A percentile compares a stretch with the other conserved stretches of the same genome.
These are phyloP conservation scores for Dianthus caryophyllus DNA, from an alignment of 148 eudicot species.

Conservation along the genomic window DNA sequence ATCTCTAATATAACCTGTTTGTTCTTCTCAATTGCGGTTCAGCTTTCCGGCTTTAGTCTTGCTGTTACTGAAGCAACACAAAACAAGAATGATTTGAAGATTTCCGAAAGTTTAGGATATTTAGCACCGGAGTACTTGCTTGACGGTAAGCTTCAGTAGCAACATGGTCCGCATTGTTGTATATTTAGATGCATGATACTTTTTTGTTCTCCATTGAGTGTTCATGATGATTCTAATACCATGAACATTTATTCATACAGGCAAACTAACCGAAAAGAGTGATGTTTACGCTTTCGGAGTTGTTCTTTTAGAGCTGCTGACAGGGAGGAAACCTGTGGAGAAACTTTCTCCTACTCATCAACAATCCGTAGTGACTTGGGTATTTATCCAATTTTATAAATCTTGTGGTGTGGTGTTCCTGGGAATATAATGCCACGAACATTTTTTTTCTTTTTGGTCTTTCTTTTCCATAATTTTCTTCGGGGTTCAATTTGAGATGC, in stretches of 20 bases:
- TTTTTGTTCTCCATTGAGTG: too few species aligned
- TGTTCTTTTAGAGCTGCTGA: constrained; percentile 66
- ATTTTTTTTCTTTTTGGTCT: background rate
- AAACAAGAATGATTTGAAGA: constrained; percentile 50
- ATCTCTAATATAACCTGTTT: constrained; percentile 4
- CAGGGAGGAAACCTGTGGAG: constrained; percentile 56
- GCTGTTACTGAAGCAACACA: constrained; percentile 52
- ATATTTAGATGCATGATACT: background rate
- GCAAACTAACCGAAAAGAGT: constrained; percentile 73
- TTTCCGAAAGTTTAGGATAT: constrained; percentile 61
- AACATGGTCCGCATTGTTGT: background rate
- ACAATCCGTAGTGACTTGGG: constrained; percentile 68
- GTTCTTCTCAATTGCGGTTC: constrained; percentile 18
- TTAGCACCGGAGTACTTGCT: constrained; percentile 79
- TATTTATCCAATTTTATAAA: constrained; percentile 16
- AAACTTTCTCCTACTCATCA: constrained; percentile 41
- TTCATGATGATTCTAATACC: too few species aligned
- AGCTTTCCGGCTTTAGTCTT: constrained; percentile 75
- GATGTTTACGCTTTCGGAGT: constrained; percentile 83
- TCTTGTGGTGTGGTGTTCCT: background rate
- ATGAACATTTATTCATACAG: constrained; percentile 24
- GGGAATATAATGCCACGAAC: background rate
- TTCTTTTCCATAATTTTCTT: background rate
- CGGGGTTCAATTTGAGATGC: background rate
- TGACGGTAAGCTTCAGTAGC: constrained; percentile 53